Evolutionary conservation across 495 filamentous ascomycete species (phyloP), one percentile per base, ranked within the genome.

Genomic region (Talaromyces liani): DNA sequence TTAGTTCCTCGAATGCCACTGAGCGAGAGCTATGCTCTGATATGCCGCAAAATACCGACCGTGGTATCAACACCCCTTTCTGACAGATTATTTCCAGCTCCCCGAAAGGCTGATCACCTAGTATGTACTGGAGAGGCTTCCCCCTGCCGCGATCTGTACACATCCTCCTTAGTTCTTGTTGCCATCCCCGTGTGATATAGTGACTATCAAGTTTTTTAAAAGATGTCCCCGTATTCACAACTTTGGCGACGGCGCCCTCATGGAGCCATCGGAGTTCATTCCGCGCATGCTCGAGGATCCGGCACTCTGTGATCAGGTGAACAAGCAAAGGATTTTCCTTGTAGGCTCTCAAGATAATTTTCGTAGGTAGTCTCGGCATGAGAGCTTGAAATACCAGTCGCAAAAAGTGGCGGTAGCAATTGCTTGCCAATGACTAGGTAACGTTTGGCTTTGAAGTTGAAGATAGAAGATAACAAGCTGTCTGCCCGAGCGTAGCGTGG

Each of bases 61-160:
- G 81, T 31, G 93, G 93, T 65, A 98, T 96, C 53, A 98, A 72
- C 1, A 97, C 92, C 0, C 89, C 90, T 14, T 77, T 82, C 39
- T 75, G 73, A 66, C 91, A 96, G 45, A 80, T 74, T n/a, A 98
- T 90, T 47, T 93, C 87, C 12, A 97, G 73, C 2, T 86, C 77
- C 0, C 92, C 93, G 70, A 98, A 97, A 12, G 90, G 93, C 69
- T 98, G 93, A 16, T 86, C 85, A 0, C 92, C 92, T 3, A 98
- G 79, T 10, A 97, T 83, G 69, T 97, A 98, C 70, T 98, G 94
- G 6, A 98, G 76, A 0, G 94, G 94, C 41, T 82, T 75, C 1
- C 92, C 92, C 29, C 65, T 72, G 2, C 84, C 80, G 45, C 94
- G 81, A 39, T 81, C 69, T 12, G 70, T 62, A 62, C 87, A 91